A percentile compares a stretch with the other conserved stretches of the same genome.
Evolutionary conservation across 257 asterid species (phyloP).

Genomic region (Rauvolfia tetraphylla): DNA sequence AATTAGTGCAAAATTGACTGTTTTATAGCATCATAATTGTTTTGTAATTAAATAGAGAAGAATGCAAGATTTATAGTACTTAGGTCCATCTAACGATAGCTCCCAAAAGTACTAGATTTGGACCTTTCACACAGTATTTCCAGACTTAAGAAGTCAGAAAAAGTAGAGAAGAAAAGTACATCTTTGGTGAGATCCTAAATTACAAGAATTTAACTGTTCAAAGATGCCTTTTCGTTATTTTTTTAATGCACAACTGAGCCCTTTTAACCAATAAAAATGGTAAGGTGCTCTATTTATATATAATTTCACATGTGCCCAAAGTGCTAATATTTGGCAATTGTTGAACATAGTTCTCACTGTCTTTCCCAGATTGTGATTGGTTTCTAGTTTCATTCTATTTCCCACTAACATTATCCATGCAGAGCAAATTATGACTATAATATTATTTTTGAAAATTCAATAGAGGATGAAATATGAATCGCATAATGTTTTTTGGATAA

Average conservation of each 20-base stretch:
- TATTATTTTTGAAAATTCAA: too few relatives aligned
- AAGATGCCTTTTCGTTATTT: conserved; percentile 2
- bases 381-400: neutral
- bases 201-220: conserved; percentile 9
- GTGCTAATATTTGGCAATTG: neutral
- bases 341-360: neutral
- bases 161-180: conserved; percentile 17
- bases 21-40: neutral
- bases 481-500: too few relatives aligned
- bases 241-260: neutral
- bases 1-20: conserved; percentile 12
- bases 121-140: neutral
- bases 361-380: neutral
- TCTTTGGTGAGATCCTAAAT: conserved; percentile 15
- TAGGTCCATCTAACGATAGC: conserved; percentile 1
- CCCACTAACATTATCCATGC: too few relatives aligned
- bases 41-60: neutral
- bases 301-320: neutral
- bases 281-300: neutral
- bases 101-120: conserved; percentile 6
- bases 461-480: too few relatives aligned
- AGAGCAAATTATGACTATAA: too few relatives aligned
- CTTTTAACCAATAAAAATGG: neutral
- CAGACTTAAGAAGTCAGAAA: conserved; percentile 17
- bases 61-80: neutral